Evolutionary conservation across 108 stramenopile genomes (phyloP).

Genomic region (Poteriospumella lacustris): DNA sequence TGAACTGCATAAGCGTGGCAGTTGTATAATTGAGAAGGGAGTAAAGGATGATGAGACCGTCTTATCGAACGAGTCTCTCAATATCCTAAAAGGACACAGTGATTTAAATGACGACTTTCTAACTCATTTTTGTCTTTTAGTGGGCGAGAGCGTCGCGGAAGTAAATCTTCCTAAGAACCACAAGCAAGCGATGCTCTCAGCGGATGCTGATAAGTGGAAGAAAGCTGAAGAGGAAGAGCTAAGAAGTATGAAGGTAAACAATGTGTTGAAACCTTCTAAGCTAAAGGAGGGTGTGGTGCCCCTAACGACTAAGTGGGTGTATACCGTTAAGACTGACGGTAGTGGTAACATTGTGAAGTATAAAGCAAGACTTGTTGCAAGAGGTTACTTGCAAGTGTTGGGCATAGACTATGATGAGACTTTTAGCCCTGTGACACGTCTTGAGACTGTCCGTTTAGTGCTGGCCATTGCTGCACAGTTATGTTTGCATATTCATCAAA

Average conservation of each 20-base stretch:
- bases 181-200: not conserved
- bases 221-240: not conserved
- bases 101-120: too few relatives aligned
- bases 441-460: slow-evolving; percentile 2
- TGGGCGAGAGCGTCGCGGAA: too few relatives aligned
- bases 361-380: slow-evolving; percentile 13
- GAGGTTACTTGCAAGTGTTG: not conserved
- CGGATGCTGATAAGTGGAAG: slow-evolving; percentile 13
- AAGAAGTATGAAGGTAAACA: not conserved
- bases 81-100: too few relatives aligned
- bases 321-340: not conserved
- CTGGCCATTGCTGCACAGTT: not conserved
- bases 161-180: too few relatives aligned
- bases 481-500: not conserved
- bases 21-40: too few relatives aligned
- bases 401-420: slow-evolving; percentile 13
- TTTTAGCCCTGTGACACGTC: not conserved
- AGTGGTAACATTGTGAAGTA: not conserved
- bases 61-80: too few relatives aligned
- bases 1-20: too few relatives aligned
- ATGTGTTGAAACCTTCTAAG: not conserved
- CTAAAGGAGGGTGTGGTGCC: not conserved
- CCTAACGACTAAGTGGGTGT: slow-evolving; percentile 16
- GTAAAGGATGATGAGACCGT: too few relatives aligned
- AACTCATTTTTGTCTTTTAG: too few relatives aligned